Percentiles rank a stretch among this genome's conserved stretches.
Evolutionary conservation across 1,284 basidiomycete species (phyloP).

Genomic region (Pseudozyma sp.): DNA sequence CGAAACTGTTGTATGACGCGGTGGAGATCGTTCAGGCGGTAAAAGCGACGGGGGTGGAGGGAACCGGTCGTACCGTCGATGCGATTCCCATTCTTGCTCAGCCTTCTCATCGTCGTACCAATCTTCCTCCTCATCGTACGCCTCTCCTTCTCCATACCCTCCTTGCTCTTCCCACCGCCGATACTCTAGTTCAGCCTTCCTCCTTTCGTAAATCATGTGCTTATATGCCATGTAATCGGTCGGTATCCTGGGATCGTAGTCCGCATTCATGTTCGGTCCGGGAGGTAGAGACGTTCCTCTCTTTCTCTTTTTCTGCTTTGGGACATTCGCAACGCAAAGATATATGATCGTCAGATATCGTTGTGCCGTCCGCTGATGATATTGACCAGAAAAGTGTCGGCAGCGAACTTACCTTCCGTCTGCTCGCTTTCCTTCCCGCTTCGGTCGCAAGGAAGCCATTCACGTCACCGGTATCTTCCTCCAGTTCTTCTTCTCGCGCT

Average conservation of each 20-base stretch:
- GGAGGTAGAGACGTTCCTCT: constrained; percentile 28
- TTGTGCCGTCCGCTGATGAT: too few relatives aligned
- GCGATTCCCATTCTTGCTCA: background rate
- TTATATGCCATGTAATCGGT: constrained; percentile 63
- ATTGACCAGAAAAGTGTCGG: background rate
- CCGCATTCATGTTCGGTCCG: constrained; percentile 52
- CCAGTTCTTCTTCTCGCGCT: constrained; percentile 2
- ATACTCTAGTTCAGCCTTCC: constrained; percentile 27
- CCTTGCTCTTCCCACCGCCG: constrained; percentile 23
- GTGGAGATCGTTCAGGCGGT: background rate
- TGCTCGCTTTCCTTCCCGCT: constrained; percentile 36
- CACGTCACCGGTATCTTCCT: constrained; percentile 52
- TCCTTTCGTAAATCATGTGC: constrained; percentile 47
- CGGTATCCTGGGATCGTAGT: constrained; percentile 63
- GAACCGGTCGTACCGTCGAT: background rate
- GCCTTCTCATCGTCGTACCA: constrained; percentile 4
- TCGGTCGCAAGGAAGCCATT: constrained; percentile 49
- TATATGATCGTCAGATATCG: background rate
- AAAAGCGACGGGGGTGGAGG: constrained; percentile 1
- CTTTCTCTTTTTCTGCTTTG: constrained; percentile 38
- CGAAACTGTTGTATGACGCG: background rate
- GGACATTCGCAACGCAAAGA: too few relatives aligned
- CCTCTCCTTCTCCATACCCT: constrained; percentile 20
- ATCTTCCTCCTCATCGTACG: constrained; percentile 22
- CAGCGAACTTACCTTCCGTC: constrained; percentile 43